Conservation (phyloP, 2,329 filamentous ascomycete species). For the Dothidotthia symphoricarpi region DNA sequence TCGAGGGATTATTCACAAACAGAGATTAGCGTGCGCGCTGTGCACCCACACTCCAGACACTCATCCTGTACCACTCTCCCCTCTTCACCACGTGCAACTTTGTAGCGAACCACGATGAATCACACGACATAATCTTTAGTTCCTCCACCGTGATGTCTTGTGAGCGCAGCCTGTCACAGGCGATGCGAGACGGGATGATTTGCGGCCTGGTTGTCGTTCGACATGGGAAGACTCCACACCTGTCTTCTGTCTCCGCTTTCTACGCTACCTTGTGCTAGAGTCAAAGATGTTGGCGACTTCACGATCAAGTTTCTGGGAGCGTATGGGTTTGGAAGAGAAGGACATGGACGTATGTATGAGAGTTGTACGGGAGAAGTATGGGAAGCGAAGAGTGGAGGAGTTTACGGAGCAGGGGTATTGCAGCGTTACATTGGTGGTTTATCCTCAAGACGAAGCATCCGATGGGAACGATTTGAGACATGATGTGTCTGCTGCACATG, state of each 20-base stretch:
- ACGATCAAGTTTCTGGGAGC: conserved; percentile 14
- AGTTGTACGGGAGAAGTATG: conserved; percentile 9
- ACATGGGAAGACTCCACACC: background rate
- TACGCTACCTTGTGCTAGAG: too few species aligned
- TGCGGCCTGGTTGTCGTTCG: conserved; percentile 1
- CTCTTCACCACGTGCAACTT: conserved; percentile 15
- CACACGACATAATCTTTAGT: conserved; percentile 13
- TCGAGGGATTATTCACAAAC: too few species aligned
- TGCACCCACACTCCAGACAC: conserved; percentile 10
- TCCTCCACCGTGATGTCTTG: background rate
- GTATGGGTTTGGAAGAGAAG: conserved; percentile 10
- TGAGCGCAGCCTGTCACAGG: background rate
- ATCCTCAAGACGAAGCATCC: too few species aligned
- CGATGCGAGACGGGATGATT: conserved; percentile 9
- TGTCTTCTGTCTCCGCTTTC: background rate
- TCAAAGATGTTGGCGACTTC: background rate
- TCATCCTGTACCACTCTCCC: conserved; percentile 1
- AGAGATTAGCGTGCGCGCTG: too few species aligned
- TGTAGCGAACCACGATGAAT: conserved; percentile 13
- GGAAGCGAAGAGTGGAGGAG: conserved; percentile 7
- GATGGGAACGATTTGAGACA: too few species aligned
- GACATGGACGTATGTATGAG: conserved; percentile 9
- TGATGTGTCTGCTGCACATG: too few species aligned
- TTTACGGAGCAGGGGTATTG: conserved; percentile 23
- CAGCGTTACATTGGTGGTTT: conserved; percentile 19